phyloP scores from a whole-genome alignment of 768 basidiomycete species.

The Imleria badia region DNA sequence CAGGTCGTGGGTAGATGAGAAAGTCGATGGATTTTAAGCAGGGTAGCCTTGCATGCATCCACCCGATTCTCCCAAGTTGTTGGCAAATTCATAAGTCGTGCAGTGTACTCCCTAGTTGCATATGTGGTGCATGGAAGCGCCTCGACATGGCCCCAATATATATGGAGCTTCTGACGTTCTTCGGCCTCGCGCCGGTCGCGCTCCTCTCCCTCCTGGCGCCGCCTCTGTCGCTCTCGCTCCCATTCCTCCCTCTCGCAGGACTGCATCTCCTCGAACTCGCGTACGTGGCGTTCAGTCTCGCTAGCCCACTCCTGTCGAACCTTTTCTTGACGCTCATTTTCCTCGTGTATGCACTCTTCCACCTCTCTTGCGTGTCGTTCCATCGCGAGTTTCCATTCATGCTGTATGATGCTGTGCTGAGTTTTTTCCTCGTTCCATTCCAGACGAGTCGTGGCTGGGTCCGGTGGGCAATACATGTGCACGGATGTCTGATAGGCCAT shows the following conservation, averaged over 20 bases:
- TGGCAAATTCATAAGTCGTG: slow-evolving; percentile 30
- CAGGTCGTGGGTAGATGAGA: slow-evolving; percentile 17
- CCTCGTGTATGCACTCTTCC: not conserved
- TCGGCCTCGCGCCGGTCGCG: slow-evolving; percentile 19
- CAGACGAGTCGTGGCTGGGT: slow-evolving; percentile 2
- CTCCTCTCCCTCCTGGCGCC: slow-evolving; percentile 19
- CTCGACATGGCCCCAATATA: slow-evolving; percentile 23
- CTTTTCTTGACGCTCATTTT: slow-evolving; percentile 5
- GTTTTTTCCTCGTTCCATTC: slow-evolving; percentile 7
- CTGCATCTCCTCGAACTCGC: slow-evolving; percentile 4
- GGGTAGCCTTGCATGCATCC: slow-evolving; percentile 23
- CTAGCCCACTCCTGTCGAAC: slow-evolving; percentile 1
- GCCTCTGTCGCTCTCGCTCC: slow-evolving; percentile 2
- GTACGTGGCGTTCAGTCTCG: not conserved
- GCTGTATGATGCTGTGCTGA: not conserved
- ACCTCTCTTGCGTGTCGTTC: slow-evolving; percentile 6
- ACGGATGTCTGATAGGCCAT: not conserved
- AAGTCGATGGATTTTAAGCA: slow-evolving; percentile 22
- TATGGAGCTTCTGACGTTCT: slow-evolving; percentile 22
- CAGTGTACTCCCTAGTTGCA: slow-evolving; percentile 30
- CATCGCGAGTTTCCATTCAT: slow-evolving; percentile 1
- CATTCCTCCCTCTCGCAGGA: not conserved
- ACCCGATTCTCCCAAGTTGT: slow-evolving; percentile 13
- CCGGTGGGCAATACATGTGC: slow-evolving; percentile 11
- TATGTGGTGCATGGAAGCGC: slow-evolving; percentile 27